phyloP scores from a whole-genome alignment of 768 basidiomycete genomes.

The Lactarius tabidus region DNA sequence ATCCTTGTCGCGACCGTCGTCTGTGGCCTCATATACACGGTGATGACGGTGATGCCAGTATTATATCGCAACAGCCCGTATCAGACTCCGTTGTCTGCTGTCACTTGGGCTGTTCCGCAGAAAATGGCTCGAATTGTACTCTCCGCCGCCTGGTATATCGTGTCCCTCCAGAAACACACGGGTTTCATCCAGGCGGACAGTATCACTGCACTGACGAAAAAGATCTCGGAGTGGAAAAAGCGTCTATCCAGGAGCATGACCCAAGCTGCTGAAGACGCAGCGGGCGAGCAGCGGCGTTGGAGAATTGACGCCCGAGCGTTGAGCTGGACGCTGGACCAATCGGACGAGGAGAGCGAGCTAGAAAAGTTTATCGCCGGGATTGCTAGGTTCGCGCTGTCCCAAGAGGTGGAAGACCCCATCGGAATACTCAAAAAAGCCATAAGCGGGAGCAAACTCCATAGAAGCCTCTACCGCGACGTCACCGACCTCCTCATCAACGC shows the following conservation, averaged over 20 bases:
- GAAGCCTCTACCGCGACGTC: neutral
- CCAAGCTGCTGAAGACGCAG: neutral
- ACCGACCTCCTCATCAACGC: neutral
- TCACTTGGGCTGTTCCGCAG: constrained; percentile 1
- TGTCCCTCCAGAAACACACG: neutral
- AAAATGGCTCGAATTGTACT: neutral
- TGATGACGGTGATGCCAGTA: constrained; percentile 13
- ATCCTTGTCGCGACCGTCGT: neutral
- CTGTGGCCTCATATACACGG: neutral
- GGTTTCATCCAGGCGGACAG: too few species aligned
- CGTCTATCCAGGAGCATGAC: neutral
- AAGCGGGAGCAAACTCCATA: neutral
- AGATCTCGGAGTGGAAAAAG: neutral
- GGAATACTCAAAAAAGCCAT: neutral
- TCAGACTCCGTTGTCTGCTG: constrained; percentile 3
- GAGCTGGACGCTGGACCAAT: constrained; percentile 11
- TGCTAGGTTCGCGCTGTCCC: constrained; percentile 6
- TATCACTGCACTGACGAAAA: neutral
- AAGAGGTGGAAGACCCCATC: neutral
- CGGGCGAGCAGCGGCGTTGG: neutral
- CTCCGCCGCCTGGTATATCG: neutral
- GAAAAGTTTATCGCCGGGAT: constrained; percentile 9
- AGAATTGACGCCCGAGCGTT: neutral
- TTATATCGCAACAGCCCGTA: constrained; percentile 9
- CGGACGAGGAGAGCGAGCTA: constrained; percentile 10